A percentile compares a stretch with the other conserved stretches of the same genome.
Conservation (phyloP, 1,284 basidiomycete genomes). For the Puccinia polysora region DNA sequence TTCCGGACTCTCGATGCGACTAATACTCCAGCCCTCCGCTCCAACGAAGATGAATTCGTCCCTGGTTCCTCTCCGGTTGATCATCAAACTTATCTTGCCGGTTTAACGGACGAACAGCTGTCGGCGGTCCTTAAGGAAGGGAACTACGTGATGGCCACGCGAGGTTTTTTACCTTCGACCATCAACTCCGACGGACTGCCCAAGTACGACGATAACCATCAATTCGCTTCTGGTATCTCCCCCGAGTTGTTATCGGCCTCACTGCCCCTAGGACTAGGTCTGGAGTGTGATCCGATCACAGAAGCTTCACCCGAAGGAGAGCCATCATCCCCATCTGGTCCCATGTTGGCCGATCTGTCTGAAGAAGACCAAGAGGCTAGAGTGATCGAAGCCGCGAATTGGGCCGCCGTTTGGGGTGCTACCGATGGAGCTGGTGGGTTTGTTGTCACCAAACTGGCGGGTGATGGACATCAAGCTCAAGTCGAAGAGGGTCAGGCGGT, state of each 20-base stretch:
- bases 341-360: conserved; percentile 11
- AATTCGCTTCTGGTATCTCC: conserved; percentile 21
- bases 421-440: conserved; percentile 37
- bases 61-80: conserved; percentile 8
- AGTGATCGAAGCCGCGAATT: conserved; percentile 38
- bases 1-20: background rate
- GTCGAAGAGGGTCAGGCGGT: background rate
- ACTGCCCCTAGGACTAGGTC: background rate
- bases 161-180: conserved; percentile 19
- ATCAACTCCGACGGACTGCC: conserved; percentile 3
- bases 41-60: background rate
- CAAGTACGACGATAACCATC: conserved; percentile 3
- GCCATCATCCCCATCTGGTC: background rate
- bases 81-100: conserved; percentile 39
- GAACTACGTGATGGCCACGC: conserved; percentile 19
- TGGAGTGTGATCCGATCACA: background rate
- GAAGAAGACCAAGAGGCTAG: conserved; percentile 35
- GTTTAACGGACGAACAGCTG: conserved; percentile 27
- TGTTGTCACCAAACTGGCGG: conserved; percentile 5
- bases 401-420: conserved; percentile 40
- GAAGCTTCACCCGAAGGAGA: background rate
- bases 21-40: background rate
- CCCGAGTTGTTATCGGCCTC: conserved; percentile 34
- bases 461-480: background rate
- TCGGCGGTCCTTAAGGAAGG: conserved; percentile 28